Evolutionary conservation across 2,329 filamentous ascomycete genomes (phyloP), one percentile per base, ranked within the genome.

Genomic region (Phialophora chinensis): DNA sequence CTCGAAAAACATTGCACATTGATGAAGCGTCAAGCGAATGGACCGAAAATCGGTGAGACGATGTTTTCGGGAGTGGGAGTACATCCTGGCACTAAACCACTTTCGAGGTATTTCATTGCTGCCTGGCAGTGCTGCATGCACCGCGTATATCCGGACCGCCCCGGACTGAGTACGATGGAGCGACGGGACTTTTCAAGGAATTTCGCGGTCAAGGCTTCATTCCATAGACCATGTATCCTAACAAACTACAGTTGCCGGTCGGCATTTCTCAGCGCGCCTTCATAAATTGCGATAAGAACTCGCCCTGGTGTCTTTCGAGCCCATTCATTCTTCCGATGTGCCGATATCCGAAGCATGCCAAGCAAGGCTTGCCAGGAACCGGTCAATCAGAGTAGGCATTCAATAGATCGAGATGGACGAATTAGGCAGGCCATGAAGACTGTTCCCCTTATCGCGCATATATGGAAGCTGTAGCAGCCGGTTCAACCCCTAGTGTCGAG

Each of bases 261-360:
- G 38, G 38, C 14, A 44, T n/a, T 44, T 44, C 38, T n/a, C 38
- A 17, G 38, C 38, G 5, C 8, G 38, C 17, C 17, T 42, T 17
- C 35, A 42, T 17, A 42, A n/a, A 1, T n/a, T 20, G 14, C 17
- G 38, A 44, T 44, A 44, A n/a, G 35, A 42, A 14, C 35, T 42
- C 35, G 12, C 12, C 14, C 35, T 25, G 6, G 6, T 6, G 29
- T 31, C 29, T 42, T 42, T 42, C 35, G 35, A 42, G 38, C 7
- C 7, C 38, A 7, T n/a, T 8, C 17, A 44, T 44, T 44, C 38
- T 44, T 7, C 38, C 38, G 38, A n/a, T 44, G 38, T 44, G 38
- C 38, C 25, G 25, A 60, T 17, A 31, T 35, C 57, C 44, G 27
- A 35, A 29, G 53, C 29, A 35, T 27, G 53, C 53, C 53, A 52